Base-by-base conservation (phyloP, 140 eudicot genomes). In the Artemisia princeps region DNA sequence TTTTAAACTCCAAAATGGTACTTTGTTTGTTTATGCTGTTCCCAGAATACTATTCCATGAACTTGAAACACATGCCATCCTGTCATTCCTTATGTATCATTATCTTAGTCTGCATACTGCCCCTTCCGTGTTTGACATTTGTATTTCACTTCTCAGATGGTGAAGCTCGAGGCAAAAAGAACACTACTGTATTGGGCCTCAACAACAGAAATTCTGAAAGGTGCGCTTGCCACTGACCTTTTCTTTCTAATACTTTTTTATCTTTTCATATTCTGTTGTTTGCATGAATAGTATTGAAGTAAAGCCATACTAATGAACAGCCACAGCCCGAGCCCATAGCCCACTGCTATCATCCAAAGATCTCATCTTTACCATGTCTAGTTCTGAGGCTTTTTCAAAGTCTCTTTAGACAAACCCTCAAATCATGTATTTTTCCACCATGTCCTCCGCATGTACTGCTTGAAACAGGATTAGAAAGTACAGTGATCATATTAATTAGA, bases 191-290 rank as follows among this genome's bases (percentile, higher is more conserved):
- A 48, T 70, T 16, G 67, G 53, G 60, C 59, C 42, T 59, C 6
- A 48, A 23, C 67, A 17, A 71, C 33, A 24, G 66, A 55, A 55
- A 28, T 49, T 8, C 10, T 1, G 51, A 58, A 24, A 73, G 67
- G 77, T 73, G 68, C 49, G 10, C n/a, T 62, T 63, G 2, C 71
- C 54, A 40, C 23, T 14, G 57, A 56, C 53, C 40, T 45, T 55
- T 49, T 46, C 14, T 33, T 33, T 56, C 42, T 66, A n/a, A 9
- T 44, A 28, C n/a, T n/a, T 53, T 55, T 16, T 26, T 22, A 1
- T 16, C 52, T 72, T 55, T 51, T 72, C 14, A 52, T 52, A 17
- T 20, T 52, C 17, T 72, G 65, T 42, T 52, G 33, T 51, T 66
- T 33, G 33, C 13, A 14, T 33, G 42, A 33, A 33, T 33, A 33